These are phyloP conservation scores for Phialophora chinensis DNA, from an alignment of 2,329 filamentous ascomycete genomes.

Conservation along the genomic window DNA sequence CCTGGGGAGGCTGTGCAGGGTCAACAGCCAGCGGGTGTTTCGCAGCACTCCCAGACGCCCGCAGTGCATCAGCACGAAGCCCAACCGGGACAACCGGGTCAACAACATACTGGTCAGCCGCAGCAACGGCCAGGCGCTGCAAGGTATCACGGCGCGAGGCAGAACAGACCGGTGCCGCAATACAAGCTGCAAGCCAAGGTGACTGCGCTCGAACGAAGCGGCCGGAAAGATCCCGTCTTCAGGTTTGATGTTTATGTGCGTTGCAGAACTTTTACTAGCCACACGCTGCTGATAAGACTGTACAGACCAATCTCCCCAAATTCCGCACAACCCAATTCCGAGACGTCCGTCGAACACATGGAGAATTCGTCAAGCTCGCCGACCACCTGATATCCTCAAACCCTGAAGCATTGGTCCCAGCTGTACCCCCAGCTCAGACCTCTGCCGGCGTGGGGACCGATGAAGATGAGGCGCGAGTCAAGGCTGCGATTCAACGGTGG, in stretches of 20 bases:
- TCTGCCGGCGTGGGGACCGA: slow-evolving; percentile 94
- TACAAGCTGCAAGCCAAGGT: slow-evolving; percentile 94
- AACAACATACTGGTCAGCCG: slow-evolving; percentile 43
- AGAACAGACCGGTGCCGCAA: slow-evolving; percentile 64
- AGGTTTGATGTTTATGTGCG: slow-evolving; percentile 96
- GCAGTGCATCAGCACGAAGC: slow-evolving; percentile 32
- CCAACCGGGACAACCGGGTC: slow-evolving; percentile 42
- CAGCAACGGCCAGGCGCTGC: slow-evolving; percentile 48
- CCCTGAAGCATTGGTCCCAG: slow-evolving; percentile 90
- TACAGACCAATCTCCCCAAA: slow-evolving; percentile 94
- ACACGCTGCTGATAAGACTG: slow-evolving; percentile 24
- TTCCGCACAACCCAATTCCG: slow-evolving; percentile 98
- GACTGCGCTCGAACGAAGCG: slow-evolving; percentile 87
- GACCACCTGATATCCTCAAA: slow-evolving; percentile 98
- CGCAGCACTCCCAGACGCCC: slow-evolving; percentile 27
- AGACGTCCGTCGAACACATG: slow-evolving; percentile 92
- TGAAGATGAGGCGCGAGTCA: slow-evolving; percentile 89
- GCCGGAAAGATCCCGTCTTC: slow-evolving; percentile 93
- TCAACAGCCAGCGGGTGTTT: slow-evolving; percentile 13
- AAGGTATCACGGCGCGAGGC: slow-evolving; percentile 54
- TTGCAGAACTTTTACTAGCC: slow-evolving; percentile 24
- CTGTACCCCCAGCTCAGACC: slow-evolving; percentile 91
- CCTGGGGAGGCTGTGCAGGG: slow-evolving; percentile 37
- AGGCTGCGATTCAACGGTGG: slow-evolving; percentile 90
- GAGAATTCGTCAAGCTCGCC: slow-evolving; percentile 94